Conservation (phyloP, 768 basidiomycete genomes). For the Boletus subcaerulescens region DNA sequence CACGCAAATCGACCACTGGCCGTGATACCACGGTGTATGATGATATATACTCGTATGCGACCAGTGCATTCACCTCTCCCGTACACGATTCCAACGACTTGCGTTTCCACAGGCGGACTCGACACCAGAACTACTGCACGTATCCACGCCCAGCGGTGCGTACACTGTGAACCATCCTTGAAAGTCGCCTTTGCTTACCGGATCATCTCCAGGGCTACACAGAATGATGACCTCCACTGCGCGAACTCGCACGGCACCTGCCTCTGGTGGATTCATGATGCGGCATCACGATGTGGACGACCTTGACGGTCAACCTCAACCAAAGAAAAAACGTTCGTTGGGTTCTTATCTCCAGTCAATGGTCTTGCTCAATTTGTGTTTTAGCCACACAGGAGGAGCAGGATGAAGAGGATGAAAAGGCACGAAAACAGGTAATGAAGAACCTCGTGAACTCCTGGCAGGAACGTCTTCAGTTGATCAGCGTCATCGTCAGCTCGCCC, state of each 20-base stretch:
- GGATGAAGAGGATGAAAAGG: slow-evolving; percentile 44
- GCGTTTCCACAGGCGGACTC: not conserved
- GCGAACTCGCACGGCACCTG: slow-evolving; percentile 13
- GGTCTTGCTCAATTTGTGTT: not conserved
- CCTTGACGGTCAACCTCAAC: not conserved
- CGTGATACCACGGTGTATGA: not conserved
- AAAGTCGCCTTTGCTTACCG: not conserved
- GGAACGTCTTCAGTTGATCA: slow-evolving; percentile 60
- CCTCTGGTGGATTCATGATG: slow-evolving; percentile 15
- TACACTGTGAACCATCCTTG: not conserved
- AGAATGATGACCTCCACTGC: slow-evolving; percentile 3
- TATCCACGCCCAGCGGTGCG: slow-evolving; percentile 6
- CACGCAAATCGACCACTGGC: too few relatives aligned
- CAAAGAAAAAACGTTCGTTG: slow-evolving; percentile 21
- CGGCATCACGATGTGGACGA: not conserved
- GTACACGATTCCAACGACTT: not conserved
- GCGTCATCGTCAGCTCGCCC: slow-evolving; percentile 45
- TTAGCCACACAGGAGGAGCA: slow-evolving; percentile 49
- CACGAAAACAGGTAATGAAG: slow-evolving; percentile 41
- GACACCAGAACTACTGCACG: not conserved
- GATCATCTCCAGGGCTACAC: slow-evolving; percentile 2
- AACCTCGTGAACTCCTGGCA: slow-evolving; percentile 59
- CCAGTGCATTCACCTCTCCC: not conserved
- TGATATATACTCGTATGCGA: not conserved
- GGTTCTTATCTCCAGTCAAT: not conserved